These are phyloP conservation scores for Scedosporium dehoogii DNA, from an alignment of 2,329 filamentous ascomycete genomes.

Conservation along the genomic window DNA sequence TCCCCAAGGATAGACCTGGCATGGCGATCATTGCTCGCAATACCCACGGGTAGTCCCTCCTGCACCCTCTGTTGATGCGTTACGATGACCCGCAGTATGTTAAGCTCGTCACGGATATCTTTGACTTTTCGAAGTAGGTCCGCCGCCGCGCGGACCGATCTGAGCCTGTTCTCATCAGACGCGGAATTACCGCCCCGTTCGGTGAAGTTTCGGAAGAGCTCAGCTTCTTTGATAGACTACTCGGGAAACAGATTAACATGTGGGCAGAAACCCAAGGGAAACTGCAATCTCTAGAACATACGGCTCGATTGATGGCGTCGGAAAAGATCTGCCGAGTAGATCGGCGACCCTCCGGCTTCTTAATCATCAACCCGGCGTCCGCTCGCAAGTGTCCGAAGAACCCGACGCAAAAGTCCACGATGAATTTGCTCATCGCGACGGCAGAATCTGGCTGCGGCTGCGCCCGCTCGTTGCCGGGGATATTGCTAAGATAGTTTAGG, in stretches of 20 bases:
- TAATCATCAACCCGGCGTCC: not conserved
- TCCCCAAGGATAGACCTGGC: constrained; percentile 9
- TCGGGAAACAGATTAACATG: not conserved
- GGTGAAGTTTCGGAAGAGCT: not conserved
- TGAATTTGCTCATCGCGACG: constrained; percentile 8
- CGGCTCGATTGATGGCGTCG: constrained; percentile 7
- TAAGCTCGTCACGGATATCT: constrained; percentile 15
- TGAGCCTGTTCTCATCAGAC: constrained; percentile 1
- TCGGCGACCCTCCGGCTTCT: not conserved
- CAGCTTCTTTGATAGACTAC: constrained; percentile 3
- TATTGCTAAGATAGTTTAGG: not conserved
- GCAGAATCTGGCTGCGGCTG: not conserved
- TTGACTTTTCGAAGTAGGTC: constrained; percentile 12
- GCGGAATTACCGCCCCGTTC: not conserved
- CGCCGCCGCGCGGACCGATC: constrained; percentile 5
- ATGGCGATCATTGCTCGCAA: not conserved
- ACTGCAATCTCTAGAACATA: constrained; percentile 4
- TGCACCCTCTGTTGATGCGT: constrained; percentile 10
- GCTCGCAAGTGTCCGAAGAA: constrained; percentile 6
- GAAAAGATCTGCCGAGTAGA: not conserved
- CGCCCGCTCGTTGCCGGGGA: not conserved
- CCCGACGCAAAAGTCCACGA: constrained; percentile 12
- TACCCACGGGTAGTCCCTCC: not conserved
- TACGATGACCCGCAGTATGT: constrained; percentile 11
- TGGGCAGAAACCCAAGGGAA: not conserved